phyloP scores from a whole-genome alignment of 495 filamentous ascomycete species.

The Geoglossum glabrum region DNA sequence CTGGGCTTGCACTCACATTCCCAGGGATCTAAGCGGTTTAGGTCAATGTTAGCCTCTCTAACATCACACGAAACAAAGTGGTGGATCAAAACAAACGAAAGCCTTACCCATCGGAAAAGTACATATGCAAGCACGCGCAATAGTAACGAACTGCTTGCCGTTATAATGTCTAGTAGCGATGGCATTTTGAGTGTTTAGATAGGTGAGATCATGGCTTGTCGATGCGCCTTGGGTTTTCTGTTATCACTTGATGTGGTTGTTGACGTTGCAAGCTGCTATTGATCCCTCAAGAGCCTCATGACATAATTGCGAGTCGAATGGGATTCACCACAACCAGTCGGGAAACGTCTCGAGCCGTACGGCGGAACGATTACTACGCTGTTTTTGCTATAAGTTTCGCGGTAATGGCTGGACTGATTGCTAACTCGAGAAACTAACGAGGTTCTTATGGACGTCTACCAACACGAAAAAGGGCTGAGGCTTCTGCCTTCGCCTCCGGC shows the following conservation, averaged over 20 bases:
- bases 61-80: neutral
- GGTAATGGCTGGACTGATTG: too few species aligned
- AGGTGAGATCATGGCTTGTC: neutral
- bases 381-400: too few species aligned
- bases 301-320: neutral
- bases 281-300: neutral
- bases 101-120: conserved; percentile 80
- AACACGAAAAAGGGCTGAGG: too few species aligned
- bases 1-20: conserved; percentile 18
- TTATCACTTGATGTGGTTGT: neutral
- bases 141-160: conserved; percentile 32
- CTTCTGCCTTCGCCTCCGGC: too few species aligned
- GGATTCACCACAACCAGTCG: too few species aligned
- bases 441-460: too few species aligned
- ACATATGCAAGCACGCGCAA: conserved; percentile 44
- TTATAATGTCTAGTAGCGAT: neutral
- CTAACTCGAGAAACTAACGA: too few species aligned
- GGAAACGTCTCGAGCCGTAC: too few species aligned
- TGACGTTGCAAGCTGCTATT: neutral
- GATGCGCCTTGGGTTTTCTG: neutral
- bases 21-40: conserved; percentile 37
- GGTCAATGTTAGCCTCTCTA: conserved; percentile 3
- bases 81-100: conserved; percentile 4
- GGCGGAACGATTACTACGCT: too few species aligned
- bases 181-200: neutral